Base-by-base conservation (phyloP, 2,329 filamentous ascomycete genomes). In the Xylariaceae sp. region DNA sequence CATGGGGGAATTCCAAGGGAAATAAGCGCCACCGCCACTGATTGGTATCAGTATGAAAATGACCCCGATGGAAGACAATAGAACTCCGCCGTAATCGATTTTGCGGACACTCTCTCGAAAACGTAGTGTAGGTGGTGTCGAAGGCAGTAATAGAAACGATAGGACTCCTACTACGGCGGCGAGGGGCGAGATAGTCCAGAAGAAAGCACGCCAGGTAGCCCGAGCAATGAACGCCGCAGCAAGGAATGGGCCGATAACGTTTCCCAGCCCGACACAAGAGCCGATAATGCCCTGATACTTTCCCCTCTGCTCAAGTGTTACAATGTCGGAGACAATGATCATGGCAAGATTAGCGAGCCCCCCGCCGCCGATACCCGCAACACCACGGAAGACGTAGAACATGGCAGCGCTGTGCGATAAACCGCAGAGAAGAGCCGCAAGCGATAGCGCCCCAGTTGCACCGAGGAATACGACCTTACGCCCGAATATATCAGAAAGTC, bases 11-110 rank as follows among this genome's bases (percentile, higher is more conserved):
- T 68, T 56, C 77, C 77, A 81, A 3, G 67, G 60, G 50, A 80
- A 82, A 47, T 79, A 79, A 0, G 73, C 70, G 2, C 76, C 79
- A 11, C 58, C 60, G 37, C 79, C 79, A 3, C 80, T 83, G 11
- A 85, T 73, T 0, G 82, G 82, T 36, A 86, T 80, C 16, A 85
- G 67, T 2, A 85, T 54, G 11, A 84, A 68, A 8, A 85, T 74
- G 22, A 83, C 74, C 0, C 73, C 79, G 6, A 73, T 64, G 0
- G 77, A 77, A 4, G 74, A 76, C 3, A 73, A 69, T 10, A 82
- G 45, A 1, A 80, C 67, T 2, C 82, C 82, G 20, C 66, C 72
- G 51, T 75, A 81, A 58, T 86, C 82, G 44, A 85, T 79, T 35
- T 76, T 77, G 38, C 64, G 65, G 19, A 78, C 55, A 37, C 74